These are phyloP conservation scores for Penicillium concentricum DNA, from an alignment of 2,329 filamentous ascomycete species.

Conservation along the genomic window DNA sequence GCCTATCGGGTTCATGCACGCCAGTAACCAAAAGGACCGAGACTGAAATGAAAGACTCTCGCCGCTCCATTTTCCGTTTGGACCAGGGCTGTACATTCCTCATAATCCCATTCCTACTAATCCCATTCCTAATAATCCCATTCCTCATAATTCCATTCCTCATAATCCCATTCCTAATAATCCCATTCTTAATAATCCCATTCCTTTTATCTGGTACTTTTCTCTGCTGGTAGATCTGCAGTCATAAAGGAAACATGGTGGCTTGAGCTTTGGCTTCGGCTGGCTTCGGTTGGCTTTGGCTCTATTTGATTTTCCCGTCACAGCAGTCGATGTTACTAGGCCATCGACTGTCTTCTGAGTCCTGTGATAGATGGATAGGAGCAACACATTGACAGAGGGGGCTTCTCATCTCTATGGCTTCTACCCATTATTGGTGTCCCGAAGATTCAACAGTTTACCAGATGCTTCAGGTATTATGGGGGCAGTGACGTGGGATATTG, in stretches of 20 bases:
- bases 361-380: background rate
- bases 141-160: fast-evolving
- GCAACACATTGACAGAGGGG: fast-evolving
- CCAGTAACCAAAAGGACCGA: background rate
- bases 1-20: too few species aligned
- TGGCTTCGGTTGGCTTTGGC: too few species aligned
- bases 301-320: too few species aligned
- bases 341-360: too few species aligned
- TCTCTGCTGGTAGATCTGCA: background rate
- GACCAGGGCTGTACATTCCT: too few species aligned
- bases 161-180: fast-evolving
- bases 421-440: background rate
- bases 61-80: background rate
- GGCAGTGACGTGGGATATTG: too few species aligned
- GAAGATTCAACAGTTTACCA: background rate
- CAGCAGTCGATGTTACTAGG: too few species aligned
- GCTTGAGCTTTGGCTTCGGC: too few species aligned
- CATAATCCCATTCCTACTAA: too few species aligned
- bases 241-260: background rate
- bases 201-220: background rate
- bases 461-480: background rate
- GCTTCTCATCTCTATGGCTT: background rate
- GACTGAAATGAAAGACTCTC: background rate
- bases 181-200: too few species aligned
- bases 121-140: too few species aligned